These are phyloP conservation scores for Spinacia oleracea DNA, from an alignment of 179 eudicot genomes.

Conservation along the genomic window DNA sequence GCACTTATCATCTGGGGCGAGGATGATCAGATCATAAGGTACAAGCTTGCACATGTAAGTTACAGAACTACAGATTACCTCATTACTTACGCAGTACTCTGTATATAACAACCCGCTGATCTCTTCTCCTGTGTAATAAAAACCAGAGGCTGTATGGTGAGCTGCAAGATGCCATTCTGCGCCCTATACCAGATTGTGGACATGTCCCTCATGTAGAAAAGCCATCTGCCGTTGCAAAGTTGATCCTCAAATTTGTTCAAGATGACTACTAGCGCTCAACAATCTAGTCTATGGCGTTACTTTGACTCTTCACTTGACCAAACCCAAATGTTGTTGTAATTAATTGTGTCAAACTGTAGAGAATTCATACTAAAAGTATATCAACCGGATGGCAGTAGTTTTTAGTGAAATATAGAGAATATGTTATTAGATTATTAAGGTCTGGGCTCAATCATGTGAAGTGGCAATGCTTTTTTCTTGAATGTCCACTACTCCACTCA, in stretches of 20 bases:
- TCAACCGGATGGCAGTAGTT: neutral
- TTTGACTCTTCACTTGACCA: neutral
- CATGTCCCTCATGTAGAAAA: conserved; percentile 93
- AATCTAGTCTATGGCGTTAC: neutral
- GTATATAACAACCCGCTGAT: neutral
- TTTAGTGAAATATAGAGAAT: too few relatives aligned
- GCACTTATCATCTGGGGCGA: conserved; percentile 88
- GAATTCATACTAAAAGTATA: neutral
- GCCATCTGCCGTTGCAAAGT: conserved; percentile 55
- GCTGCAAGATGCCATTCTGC: conserved; percentile 60
- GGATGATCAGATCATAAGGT: conserved; percentile 74
- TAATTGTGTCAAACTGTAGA: neutral
- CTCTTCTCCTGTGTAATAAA: neutral
- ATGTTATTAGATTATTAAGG: too few relatives aligned
- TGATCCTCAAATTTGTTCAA: conserved; percentile 55
- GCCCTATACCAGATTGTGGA: conserved; percentile 83
- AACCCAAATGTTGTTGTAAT: neutral
- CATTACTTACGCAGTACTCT: too few relatives aligned
- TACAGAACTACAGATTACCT: neutral
- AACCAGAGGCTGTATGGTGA: conserved; percentile 76
- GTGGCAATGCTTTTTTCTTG: too few relatives aligned
- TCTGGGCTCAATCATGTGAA: too few relatives aligned
- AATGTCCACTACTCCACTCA: too few relatives aligned
- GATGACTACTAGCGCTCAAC: conserved; percentile 29
- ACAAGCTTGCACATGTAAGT: conserved; percentile 81